Conservation (phyloP, 805 yeast species). For the Pichia heedii region DNA sequence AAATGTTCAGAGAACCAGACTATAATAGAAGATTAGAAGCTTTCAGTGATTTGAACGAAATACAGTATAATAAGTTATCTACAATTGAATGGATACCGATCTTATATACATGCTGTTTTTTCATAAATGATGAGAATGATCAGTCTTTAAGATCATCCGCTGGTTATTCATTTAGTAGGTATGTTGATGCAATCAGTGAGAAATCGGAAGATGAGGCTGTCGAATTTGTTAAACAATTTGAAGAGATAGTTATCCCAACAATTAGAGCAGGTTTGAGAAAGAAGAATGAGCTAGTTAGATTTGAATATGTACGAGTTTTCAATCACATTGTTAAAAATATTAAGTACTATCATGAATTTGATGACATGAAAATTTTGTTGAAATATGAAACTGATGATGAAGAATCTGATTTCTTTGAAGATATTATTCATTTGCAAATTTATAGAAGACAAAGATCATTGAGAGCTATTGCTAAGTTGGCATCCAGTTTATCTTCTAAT, state of each 20-base stretch:
- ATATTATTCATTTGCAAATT: constrained; percentile 74
- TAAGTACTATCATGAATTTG: constrained; percentile 37
- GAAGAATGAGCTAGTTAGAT: constrained; percentile 50
- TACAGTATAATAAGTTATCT: constrained; percentile 33
- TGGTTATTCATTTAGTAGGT: constrained; percentile 50
- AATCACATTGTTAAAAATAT: constrained; percentile 49
- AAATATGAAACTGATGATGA: constrained; percentile 61
- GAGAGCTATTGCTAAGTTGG: constrained; percentile 42
- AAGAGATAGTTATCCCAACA: constrained; percentile 51
- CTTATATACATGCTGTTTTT: constrained; percentile 56
- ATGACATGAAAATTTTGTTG: constrained; percentile 57
- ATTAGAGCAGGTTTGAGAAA: constrained; percentile 60
- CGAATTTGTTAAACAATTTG: constrained; percentile 34
- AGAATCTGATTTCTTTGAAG: constrained; percentile 56
- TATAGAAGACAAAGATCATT: constrained; percentile 84
- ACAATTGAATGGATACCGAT: constrained; percentile 73
- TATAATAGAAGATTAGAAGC: constrained; percentile 67
- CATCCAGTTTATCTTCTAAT: constrained; percentile 39
- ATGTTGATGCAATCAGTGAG: constrained; percentile 46
- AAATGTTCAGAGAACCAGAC: constrained; percentile 65
- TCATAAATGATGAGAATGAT: constrained; percentile 71
- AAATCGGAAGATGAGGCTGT: constrained; percentile 23
- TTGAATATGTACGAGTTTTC: constrained; percentile 61
- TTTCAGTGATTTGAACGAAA: constrained; percentile 56
- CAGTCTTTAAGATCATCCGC: constrained; percentile 75